Evolutionary conservation across 1,284 basidiomycete genomes (phyloP).

Genomic region (Pseudozyma tsukubaensis): DNA sequence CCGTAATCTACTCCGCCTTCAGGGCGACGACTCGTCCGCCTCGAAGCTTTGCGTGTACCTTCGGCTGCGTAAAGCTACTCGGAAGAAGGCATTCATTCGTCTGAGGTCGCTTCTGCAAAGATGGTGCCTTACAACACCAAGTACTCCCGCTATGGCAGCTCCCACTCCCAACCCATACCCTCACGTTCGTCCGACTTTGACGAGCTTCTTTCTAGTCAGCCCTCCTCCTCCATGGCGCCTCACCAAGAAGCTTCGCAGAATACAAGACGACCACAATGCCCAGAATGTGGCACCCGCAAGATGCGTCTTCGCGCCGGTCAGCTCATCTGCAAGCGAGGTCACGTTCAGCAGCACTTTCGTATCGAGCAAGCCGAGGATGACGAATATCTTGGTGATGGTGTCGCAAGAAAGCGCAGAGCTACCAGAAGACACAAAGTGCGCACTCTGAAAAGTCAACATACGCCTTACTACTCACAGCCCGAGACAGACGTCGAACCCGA

Average conservation of each 20-base stretch:
- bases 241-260: slow-evolving; percentile 21
- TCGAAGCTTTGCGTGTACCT: background rate
- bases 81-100: background rate
- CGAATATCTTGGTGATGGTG: slow-evolving; percentile 41
- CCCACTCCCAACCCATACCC: slow-evolving; percentile 34
- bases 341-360: slow-evolving; percentile 52
- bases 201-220: slow-evolving; percentile 27
- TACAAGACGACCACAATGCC: slow-evolving; percentile 36
- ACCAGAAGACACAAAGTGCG: slow-evolving; percentile 28
- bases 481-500: slow-evolving; percentile 45
- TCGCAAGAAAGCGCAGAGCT: slow-evolving; percentile 30
- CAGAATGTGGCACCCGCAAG: slow-evolving; percentile 47
- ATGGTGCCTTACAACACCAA: slow-evolving; percentile 20
- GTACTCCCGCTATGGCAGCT: slow-evolving; percentile 11
- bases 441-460: slow-evolving; percentile 41
- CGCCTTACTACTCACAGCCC: slow-evolving; percentile 35
- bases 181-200: slow-evolving; percentile 40
- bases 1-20: background rate
- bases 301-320: slow-evolving; percentile 46
- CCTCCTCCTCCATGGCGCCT: slow-evolving; percentile 12
- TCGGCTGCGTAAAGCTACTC: background rate
- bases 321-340: slow-evolving; percentile 54
- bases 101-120: background rate
- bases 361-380: slow-evolving; percentile 50
- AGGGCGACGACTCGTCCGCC: background rate